Evolutionary conservation across 2,329 filamentous ascomycete genomes (phyloP), one percentile per base, ranked within the genome.

Genomic region (Graphiopsis chlorocephala): DNA sequence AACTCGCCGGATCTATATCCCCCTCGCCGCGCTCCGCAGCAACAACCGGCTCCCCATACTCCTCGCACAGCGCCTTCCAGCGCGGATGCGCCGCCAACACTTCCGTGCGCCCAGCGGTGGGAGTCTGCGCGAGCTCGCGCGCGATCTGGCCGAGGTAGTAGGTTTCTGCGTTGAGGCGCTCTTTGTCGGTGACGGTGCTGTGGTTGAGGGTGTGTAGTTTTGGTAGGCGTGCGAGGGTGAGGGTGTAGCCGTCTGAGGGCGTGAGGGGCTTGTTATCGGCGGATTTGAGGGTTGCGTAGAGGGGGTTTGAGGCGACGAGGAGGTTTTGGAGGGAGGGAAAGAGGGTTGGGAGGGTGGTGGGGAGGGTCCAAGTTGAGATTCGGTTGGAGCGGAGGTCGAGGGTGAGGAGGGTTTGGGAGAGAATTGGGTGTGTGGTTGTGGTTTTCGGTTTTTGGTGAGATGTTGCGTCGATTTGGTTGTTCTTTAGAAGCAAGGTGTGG

Each of bases 91-190:
- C 78, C 0, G 75, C 77, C 3, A 90, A 75, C 0, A 96, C 83
- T 1, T 79, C 78, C 0, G 77, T 69, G 29, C 81, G 78, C 68
- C 88, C 84, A 2, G 76, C 77, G 64, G 86, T 82, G 0, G 86
- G 80, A 0, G 86, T 84, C 3, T 83, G 79, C 1, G 87, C 84
- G 45, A 97, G 81, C 74, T 95, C 91, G 67, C 88, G 88, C 12
- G 86, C 90, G 65, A 97, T 95, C 62, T 90, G 86, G 0, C 89
- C 91, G 12, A 98, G 86, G 76, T 99, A 99, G 76, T 96, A 99
- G 72, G 94, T 89, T 71, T 98, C 95, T 4, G 93, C 93, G 72
- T 98, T 95, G 62, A 87, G 83, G 20, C 94, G 87, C 75, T 98
- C 93, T 48, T 89, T 86, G 1, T 82, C 71, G 0, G 88, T 88